Base-by-base conservation (phyloP, 2,329 filamentous ascomycete genomes). In the Stenocarpella maydis region DNA sequence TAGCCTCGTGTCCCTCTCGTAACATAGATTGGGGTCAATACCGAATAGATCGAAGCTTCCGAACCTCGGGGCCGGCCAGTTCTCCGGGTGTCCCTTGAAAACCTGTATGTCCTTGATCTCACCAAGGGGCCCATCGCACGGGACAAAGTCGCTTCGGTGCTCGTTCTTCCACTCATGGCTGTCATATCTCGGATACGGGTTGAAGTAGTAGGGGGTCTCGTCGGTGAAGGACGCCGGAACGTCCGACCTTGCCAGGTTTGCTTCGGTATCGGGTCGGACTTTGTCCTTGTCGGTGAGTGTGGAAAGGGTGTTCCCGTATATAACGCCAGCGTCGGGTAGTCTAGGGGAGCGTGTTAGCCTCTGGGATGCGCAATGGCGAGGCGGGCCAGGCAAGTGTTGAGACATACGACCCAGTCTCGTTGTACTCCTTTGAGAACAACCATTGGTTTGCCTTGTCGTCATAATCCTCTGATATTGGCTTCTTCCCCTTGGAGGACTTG, bases 131-230 rank as follows among this genome's bases (percentile, higher is more conserved):
- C 91, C 91, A 63, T 87, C 81, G 77, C 92, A 95, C 2, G 90
- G 79, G 7, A 88, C 84, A 74, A 91, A 88, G 66, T 85, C 78
- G 19, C 90, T 91, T 58, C 85, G 83, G 72, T 86, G 86, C 37
- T 80, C 77, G 58, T 81, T 79, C 74, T 83, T 86, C 90, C 90
- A 94, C 17, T 82, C 78, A 4, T 82, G 80, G 63, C 84, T 86
- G 75, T 92, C 91, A 80, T 94, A 93, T 19, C 87, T 81, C 0
- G 92, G 91, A 72, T 94, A 94, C 0, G 92, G 92, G 69, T 90
- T 85, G 78, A 92, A 93, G 24, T 86, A 82, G 67, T 87, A 82
- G 0, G 88, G 86, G 61, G 82, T 79, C 52, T 85, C 80, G 15
- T 79, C 76, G 65, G 76, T 83, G 74, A 84, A 87, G 43, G 78